Evolutionary conservation across 73 alveolate species (phyloP), one percentile per base, ranked within the genome.

Genomic region (Uronychia setigera): DNA sequence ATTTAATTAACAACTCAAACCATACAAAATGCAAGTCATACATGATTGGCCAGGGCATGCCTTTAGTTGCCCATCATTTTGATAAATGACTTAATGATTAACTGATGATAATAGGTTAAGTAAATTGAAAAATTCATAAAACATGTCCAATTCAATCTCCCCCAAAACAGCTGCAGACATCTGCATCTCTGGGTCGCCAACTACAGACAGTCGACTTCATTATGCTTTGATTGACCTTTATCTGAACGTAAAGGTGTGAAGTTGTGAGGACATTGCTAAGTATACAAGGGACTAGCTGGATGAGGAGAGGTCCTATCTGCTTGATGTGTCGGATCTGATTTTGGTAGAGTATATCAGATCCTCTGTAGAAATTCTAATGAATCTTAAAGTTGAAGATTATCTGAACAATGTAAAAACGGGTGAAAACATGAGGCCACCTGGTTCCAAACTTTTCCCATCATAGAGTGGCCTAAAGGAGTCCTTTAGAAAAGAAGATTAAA

Each of bases 321-420:
- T 26, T 25, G 59, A 83, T n/a, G 59, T 83, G 1, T 74, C 79
- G 19, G 57, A 74, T 26, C 30, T 76, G 31, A 85, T 83, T 1
- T 46, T 83, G 30, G 75, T 83, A 1, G 91, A 83, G 32, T 83
- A 83, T 29, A 76, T 83, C 26, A 31, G 85, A 27, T 76, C 85
- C 80, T 76, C 91, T 34, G 33, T 83, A 59, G 91, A 83, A n/a
- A 83, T 83, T 1, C 59, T 83, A 26, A 27, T 83, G 80, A 76
- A 74, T 33, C 74, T 83, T 9, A 83, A 74, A 28, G 60, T 76
- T 26, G 85, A 83, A 76, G 46, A 35, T 35, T 60, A 80, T 9
- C 28, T 76, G 91, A 33, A 76, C 32, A 33, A 74, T 27, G 77
- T 32, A 25, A 58, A 32, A 60, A 74, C 14, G 1, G 28, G 26